These are phyloP conservation scores for Rhodotorula glutinis DNA, from an alignment of 1,284 basidiomycete genomes.

Conservation along the genomic window DNA sequence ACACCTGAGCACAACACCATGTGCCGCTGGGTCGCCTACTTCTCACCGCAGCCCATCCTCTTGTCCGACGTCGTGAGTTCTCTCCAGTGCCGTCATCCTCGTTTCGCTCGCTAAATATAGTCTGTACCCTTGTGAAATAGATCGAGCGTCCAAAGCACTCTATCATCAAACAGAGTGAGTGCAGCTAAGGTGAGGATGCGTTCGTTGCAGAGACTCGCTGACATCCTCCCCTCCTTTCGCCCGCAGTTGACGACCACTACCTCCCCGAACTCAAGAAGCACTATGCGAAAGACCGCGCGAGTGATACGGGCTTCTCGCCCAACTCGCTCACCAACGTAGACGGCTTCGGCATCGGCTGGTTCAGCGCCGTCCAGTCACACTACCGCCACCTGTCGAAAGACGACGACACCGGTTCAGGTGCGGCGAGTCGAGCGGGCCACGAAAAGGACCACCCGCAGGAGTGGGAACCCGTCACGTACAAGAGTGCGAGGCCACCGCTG, in stretches of 20 bases:
- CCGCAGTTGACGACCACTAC: slow-evolving; percentile 18
- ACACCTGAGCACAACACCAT: not conserved
- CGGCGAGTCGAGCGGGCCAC: not conserved
- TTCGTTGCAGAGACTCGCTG: no score
- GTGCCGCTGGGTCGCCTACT: slow-evolving; percentile 28
- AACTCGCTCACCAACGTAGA: slow-evolving; percentile 23
- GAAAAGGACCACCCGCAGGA: not conserved
- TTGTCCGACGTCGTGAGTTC: slow-evolving; percentile 3
- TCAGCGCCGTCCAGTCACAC: not conserved
- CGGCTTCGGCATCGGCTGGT: slow-evolving; percentile 23
- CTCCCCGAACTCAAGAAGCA: slow-evolving; percentile 11
- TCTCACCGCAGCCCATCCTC: slow-evolving; percentile 20
- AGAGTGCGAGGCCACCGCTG: not conserved
- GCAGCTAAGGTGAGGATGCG: no score
- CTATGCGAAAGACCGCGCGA: not conserved
- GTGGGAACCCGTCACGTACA: slow-evolving; percentile 5
- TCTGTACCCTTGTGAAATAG: not conserved
- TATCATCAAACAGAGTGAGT: slow-evolving; percentile 21
- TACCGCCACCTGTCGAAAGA: not conserved
- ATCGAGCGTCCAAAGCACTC: slow-evolving; percentile 14
- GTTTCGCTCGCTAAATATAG: not conserved
- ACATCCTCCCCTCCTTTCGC: no score
- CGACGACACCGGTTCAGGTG: not conserved
- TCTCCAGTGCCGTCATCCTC: not conserved
- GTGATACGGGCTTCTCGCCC: not conserved